Conservation (phyloP, 306 rosid species). For the Sechiopsis laciniata region DNA sequence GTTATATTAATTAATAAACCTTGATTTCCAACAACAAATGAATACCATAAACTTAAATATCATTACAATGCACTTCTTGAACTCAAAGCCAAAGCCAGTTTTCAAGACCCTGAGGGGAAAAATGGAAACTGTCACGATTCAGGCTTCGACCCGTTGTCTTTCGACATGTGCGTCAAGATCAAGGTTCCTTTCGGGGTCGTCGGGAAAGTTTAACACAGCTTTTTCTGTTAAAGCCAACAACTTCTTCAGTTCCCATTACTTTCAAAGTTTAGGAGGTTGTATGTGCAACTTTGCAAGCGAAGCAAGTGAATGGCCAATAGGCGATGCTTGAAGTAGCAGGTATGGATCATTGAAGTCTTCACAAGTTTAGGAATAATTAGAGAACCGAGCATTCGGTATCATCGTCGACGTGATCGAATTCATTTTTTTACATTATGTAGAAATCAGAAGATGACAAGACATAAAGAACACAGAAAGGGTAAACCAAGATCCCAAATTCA, state of each 20-base stretch:
- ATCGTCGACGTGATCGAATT: constrained; percentile 87
- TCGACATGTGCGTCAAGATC: constrained; percentile 50
- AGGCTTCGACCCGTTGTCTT: constrained; percentile 68
- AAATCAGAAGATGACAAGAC: constrained; percentile 96
- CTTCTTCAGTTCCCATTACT: constrained; percentile 34
- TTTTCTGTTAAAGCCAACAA: constrained; percentile 50
- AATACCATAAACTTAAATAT: constrained; percentile 45
- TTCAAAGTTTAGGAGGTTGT: constrained; percentile 82
- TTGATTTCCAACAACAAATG: constrained; percentile 22
- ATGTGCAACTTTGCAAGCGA: constrained; percentile 67
- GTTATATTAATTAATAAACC: constrained; percentile 47
- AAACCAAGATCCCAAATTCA: constrained; percentile 95
- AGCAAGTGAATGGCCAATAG: constrained; percentile 82
- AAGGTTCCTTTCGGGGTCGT: constrained; percentile 61
- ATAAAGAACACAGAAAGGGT: constrained; percentile 94
- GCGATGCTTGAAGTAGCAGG: constrained; percentile 95
- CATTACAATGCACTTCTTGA: constrained; percentile 29
- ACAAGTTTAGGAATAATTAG: constrained; percentile 50
- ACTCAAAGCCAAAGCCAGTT: background rate
- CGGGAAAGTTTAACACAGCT: constrained; percentile 56
- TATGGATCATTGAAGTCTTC: constrained; percentile 81
- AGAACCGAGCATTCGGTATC: constrained; percentile 84
- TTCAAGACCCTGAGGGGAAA: constrained; percentile 22
- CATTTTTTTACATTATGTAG: constrained; percentile 92
- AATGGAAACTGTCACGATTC: constrained; percentile 81